Evolutionary conservation across 345 rosid genomes (phyloP).

Genomic region (Iberis pinnata): DNA sequence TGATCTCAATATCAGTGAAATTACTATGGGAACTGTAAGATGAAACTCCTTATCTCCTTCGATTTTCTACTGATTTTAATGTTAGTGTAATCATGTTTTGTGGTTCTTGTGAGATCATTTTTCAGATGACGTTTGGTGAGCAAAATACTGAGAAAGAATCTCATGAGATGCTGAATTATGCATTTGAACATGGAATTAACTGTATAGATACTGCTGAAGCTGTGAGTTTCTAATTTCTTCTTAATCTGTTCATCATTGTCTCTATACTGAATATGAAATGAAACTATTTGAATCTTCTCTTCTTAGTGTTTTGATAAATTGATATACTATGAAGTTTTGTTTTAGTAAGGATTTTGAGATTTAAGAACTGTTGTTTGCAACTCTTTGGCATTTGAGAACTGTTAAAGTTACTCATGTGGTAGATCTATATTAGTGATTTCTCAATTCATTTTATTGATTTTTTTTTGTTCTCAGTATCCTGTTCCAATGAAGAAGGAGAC

Average conservation of each 20-base stretch:
- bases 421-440: conserved; percentile 14
- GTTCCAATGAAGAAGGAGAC: conserved; percentile 81
- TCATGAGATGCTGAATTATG: conserved; percentile 68
- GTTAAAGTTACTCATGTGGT: too few relatives aligned
- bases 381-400: too few relatives aligned
- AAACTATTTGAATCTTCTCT: too few relatives aligned
- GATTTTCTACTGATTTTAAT: not conserved
- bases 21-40: conserved; percentile 68
- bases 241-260: not conserved
- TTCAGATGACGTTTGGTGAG: conserved; percentile 88
- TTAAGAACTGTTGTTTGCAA: too few relatives aligned
- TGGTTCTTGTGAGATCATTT: too few relatives aligned
- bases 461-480: conserved; percentile 49
- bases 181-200: conserved; percentile 64
- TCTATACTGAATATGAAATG: not conserved
- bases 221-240: conserved; percentile 36
- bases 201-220: conserved; percentile 75
- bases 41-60: not conserved
- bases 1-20: conserved; percentile 66
- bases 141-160: conserved; percentile 86
- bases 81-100: not conserved
- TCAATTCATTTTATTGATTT: not conserved
- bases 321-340: not conserved
- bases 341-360: too few relatives aligned
- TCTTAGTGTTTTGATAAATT: too few relatives aligned